Evolutionary conservation across 148 eudicot species (phyloP), one percentile per base, ranked within the genome.

Genomic region (Rhododendron ferrugineum): DNA sequence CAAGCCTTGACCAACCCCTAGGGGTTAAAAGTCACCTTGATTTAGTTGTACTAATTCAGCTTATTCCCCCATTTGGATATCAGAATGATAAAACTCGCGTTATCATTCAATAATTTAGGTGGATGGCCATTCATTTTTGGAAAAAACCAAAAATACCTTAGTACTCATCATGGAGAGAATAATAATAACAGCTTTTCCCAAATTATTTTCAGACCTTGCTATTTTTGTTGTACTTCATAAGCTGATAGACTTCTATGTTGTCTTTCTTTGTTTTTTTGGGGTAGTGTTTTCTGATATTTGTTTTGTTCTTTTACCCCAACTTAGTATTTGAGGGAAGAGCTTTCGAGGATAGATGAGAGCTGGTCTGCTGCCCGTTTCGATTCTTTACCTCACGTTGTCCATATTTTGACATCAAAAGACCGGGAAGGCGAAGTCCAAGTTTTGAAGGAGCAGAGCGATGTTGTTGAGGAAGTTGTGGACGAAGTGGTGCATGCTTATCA

Each of bases 401-500:
- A 91, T 83, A 93, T 97, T 79, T 89, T 97, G 90, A 97, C 98
- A 62, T 93, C 99, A 42, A 94, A 95, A 95, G 98, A 97, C 80
- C 95, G 99, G 70, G 99, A 95, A 85, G 88, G 79, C 36, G 98
- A 94, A 83, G 92, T 92, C 34, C 92, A 90, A 66, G 75, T 88
- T 83, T 85, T 97, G 82, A 97, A 94, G 93, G 98, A 93, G 75
- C 95, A 97, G 89, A 97, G 98, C 87, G 96, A 97, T 86, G 86
- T 93, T 82, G 86, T 97, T 79, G 99, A 97, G 90, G 98, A 97
- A 86, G 98, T 95, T 87, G 99, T 97, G 79, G 94, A 97, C 84
- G 99, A 95, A 92, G 98, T 97, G 84, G 99, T 97, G 49, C 99
- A 97, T 89, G 96, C 98, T 77, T 97, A 94, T 87, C 99, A 97